phyloP scores from a whole-genome alignment of 2,329 filamentous ascomycete genomes.

The Cladophialophora carrionii region DNA sequence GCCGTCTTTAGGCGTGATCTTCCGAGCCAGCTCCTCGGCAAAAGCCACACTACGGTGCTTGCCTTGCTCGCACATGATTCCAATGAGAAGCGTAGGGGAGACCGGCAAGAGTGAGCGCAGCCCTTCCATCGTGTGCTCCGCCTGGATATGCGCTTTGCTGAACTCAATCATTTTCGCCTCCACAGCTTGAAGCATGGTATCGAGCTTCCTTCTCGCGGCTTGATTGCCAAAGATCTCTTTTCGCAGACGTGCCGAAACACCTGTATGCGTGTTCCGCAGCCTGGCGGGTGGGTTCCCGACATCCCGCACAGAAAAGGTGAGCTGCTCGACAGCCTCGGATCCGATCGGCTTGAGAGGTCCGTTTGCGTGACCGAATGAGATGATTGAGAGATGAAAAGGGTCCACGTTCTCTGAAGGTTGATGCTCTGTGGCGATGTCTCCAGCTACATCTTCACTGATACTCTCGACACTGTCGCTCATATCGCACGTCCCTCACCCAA shows the following conservation, averaged over 20 bases:
- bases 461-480: constrained; percentile 1
- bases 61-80: constrained; percentile 20
- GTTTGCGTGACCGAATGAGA: constrained; percentile 28
- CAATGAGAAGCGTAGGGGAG: constrained; percentile 2
- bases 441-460: neutral
- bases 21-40: constrained; percentile 29
- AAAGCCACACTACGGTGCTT: constrained; percentile 24
- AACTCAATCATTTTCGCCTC: constrained; percentile 26
- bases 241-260: constrained; percentile 25
- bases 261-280: constrained; percentile 31
- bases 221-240: constrained; percentile 28
- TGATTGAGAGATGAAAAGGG: constrained; percentile 24
- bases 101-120: neutral
- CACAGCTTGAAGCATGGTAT: constrained; percentile 17
- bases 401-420: neutral
- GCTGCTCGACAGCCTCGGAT: constrained; percentile 16
- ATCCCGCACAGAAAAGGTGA: constrained; percentile 29
- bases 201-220: constrained; percentile 15
- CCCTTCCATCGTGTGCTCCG: neutral
- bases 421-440: neutral
- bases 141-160: neutral
- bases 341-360: constrained; percentile 18
- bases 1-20: constrained; percentile 9
- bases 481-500: neutral
- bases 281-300: constrained; percentile 30